Percentiles rank a stretch among this genome's conserved stretches.
phyloP scores from a whole-genome alignment of 768 basidiomycete species.

The Candolleomyces eurysporus region DNA sequence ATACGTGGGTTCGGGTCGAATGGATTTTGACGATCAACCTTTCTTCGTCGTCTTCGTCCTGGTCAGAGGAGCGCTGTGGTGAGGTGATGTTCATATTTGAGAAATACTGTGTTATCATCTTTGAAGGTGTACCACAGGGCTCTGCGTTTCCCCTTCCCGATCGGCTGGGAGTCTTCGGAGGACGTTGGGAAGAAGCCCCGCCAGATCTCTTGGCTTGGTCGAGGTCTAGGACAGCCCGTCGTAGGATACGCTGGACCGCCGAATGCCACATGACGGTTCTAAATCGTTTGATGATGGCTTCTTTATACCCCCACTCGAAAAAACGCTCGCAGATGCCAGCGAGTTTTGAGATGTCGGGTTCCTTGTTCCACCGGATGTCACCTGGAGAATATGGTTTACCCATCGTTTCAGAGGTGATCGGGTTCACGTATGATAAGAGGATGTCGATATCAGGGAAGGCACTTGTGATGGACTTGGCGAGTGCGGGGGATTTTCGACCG shows the following conservation, averaged over 20 bases:
- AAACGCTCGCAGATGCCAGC: slow-evolving; percentile 81
- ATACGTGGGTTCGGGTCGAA: slow-evolving; percentile 61
- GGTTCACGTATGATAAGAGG: slow-evolving; percentile 73
- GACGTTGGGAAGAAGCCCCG: background rate
- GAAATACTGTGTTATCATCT: slow-evolving; percentile 56
- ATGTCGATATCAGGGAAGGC: slow-evolving; percentile 74
- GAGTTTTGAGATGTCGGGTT: slow-evolving; percentile 69
- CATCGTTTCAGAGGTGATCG: slow-evolving; percentile 68
- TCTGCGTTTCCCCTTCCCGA: slow-evolving; percentile 18
- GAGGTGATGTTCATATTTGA: slow-evolving; percentile 39
- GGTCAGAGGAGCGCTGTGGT: slow-evolving; percentile 21
- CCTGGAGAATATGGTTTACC: slow-evolving; percentile 37
- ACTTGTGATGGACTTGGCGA: slow-evolving; percentile 62
- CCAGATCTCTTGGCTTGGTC: slow-evolving; percentile 28
- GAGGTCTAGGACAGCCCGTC: slow-evolving; percentile 56
- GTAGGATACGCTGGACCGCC: slow-evolving; percentile 65
- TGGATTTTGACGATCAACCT: slow-evolving; percentile 65
- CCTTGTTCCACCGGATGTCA: slow-evolving; percentile 46
- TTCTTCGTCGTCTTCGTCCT: slow-evolving; percentile 29
- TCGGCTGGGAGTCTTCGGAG: slow-evolving; percentile 41
- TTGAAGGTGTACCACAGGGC: slow-evolving; percentile 47
- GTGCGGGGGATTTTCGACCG: slow-evolving; percentile 58
- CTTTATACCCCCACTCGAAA: slow-evolving; percentile 91
- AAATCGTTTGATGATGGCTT: slow-evolving; percentile 81
- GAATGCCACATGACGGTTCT: slow-evolving; percentile 81